A percentile compares a stretch with the other conserved stretches of the same genome.
phyloP scores from a whole-genome alignment of 108 stramenopile species.

The Schizochytrium sp. region DNA sequence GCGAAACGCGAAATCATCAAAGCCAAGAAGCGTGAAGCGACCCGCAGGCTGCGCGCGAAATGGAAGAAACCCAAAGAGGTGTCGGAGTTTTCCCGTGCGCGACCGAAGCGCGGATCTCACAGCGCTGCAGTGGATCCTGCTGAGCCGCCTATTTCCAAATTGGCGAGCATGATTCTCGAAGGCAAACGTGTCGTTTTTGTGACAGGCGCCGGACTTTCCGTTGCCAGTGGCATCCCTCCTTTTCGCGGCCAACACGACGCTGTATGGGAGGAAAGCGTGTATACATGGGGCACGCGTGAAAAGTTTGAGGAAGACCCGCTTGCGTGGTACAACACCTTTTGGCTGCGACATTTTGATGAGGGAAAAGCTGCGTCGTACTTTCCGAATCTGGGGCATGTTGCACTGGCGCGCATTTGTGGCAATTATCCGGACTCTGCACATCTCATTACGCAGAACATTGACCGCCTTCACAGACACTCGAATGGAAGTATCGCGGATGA shows the following conservation, averaged over 20 bases:
- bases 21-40: not conserved
- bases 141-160: not conserved
- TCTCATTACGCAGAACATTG: conserved; percentile 19
- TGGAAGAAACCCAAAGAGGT: not conserved
- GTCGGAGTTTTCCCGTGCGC: not conserved
- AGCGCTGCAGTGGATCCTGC: not conserved
- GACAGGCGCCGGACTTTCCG: not conserved
- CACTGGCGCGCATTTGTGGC: not conserved
- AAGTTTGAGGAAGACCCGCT: not conserved
- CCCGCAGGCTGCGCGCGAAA: not conserved
- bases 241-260: not conserved
- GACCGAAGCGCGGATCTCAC: not conserved
- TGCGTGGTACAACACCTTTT: conserved; percentile 9
- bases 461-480: not conserved
- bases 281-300: not conserved
- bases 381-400: not conserved
- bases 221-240: not conserved
- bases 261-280: conserved; percentile 3
- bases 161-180: not conserved
- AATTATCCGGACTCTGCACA: not conserved
- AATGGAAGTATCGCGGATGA: not conserved
- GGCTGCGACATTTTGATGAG: not conserved
- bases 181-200: not conserved
- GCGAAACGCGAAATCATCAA: too few relatives aligned
- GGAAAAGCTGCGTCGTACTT: not conserved